Percentiles rank a stretch among this genome's conserved stretches.
Conservation (phyloP, 2,329 filamentous ascomycete species). For the Hortaea sp. region DNA sequence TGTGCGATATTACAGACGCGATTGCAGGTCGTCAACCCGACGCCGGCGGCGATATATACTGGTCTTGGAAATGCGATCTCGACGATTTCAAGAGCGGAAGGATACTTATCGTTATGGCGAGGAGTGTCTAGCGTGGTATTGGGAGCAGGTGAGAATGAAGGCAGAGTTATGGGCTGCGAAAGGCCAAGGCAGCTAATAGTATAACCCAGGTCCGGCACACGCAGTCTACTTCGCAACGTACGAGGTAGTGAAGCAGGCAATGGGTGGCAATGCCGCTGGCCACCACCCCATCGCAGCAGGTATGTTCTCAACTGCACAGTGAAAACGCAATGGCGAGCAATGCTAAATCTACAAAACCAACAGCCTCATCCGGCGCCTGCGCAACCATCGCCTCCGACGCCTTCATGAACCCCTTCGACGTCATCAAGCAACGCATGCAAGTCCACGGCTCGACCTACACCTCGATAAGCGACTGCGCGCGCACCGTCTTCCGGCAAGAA, state of each 20-base stretch:
- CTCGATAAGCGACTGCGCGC: constrained; percentile 77
- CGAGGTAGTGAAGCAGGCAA: constrained; percentile 90
- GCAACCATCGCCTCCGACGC: constrained; percentile 96
- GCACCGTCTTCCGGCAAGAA: constrained; percentile 76
- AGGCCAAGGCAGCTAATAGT: constrained; percentile 17
- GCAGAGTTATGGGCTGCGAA: neutral
- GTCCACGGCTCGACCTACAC: constrained; percentile 91
- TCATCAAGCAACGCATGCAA: constrained; percentile 99
- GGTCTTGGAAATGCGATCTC: constrained; percentile 87
- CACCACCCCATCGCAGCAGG: constrained; percentile 91
- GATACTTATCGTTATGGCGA: constrained; percentile 84
- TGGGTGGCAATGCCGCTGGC: constrained; percentile 81
- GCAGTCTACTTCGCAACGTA: constrained; percentile 98
- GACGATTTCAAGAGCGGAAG: constrained; percentile 83
- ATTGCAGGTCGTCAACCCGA: constrained; percentile 92
- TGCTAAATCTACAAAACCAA: neutral
- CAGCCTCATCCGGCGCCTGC: constrained; percentile 84
- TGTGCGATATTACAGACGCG: constrained; percentile 56
- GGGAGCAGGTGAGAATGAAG: constrained; percentile 60
- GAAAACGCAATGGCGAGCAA: neutral
- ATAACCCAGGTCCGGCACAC: constrained; percentile 70
- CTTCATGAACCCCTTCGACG: constrained; percentile 98
- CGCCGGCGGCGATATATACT: constrained; percentile 69
- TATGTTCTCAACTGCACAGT: constrained; percentile 31
- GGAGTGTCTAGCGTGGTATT: constrained; percentile 94